These are phyloP conservation scores for Marsdenia floribunda DNA, from an alignment of 257 asterid species.

Conservation along the genomic window DNA sequence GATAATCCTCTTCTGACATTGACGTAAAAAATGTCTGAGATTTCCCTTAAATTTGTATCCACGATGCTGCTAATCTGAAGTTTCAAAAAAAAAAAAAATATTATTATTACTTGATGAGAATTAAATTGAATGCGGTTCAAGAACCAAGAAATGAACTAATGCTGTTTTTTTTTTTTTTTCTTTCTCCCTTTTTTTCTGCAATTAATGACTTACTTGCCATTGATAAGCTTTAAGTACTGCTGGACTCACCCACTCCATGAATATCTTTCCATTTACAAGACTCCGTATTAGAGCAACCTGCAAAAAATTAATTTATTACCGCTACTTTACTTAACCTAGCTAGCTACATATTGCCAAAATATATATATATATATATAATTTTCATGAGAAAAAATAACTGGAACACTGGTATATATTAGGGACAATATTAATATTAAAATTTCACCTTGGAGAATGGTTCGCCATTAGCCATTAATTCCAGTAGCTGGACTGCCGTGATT, in stretches of 20 bases:
- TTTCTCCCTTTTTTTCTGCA: neutral
- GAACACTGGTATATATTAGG: neutral
- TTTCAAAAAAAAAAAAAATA: neutral
- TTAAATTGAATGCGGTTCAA: no score
- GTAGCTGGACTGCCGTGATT: conserved; percentile 72
- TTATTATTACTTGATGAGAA: no score
- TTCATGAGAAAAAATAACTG: no score
- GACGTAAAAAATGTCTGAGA: conserved; percentile 76
- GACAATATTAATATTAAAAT: no score
- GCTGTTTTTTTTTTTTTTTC: no score
- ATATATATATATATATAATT: no score
- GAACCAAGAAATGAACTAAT: no score
- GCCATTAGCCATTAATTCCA: conserved; percentile 66
- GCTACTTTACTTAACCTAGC: neutral
- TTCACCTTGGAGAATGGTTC: conserved; percentile 88
- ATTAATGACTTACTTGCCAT: conserved; percentile 60
- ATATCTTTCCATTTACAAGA: conserved; percentile 81
- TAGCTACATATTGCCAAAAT: neutral
- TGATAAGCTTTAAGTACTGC: conserved; percentile 92
- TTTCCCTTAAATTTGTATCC: conserved; percentile 70
- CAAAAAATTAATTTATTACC: conserved; percentile 18
- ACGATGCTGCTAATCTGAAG: conserved; percentile 53
- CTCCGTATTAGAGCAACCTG: conserved; percentile 84
- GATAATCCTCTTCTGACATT: conserved; percentile 51
- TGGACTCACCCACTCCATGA: conserved; percentile 97